A percentile compares a stretch with the other conserved stretches of the same genome.
These are phyloP conservation scores for Phytophthora megakarya DNA, from an alignment of 352 stramenopile genomes.

Conservation along the genomic window DNA sequence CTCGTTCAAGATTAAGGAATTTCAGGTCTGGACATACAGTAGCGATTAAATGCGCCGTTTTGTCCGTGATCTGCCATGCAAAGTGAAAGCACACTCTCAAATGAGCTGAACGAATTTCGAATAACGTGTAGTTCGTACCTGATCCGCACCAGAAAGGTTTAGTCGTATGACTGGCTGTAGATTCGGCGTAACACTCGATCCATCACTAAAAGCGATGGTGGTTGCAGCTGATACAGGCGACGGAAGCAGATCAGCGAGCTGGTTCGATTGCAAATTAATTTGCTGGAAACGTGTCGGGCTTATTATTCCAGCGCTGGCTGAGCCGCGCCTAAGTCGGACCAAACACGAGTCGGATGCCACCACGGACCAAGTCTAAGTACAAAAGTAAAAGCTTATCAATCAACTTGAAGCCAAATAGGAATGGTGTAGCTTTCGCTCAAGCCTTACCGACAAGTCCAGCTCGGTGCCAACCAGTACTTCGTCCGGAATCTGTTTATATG, in stretches of 20 bases:
- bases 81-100: conserved; percentile 2
- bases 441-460: conserved; percentile 62
- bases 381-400: too few relatives aligned
- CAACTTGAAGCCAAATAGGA: background rate
- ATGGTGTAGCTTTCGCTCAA: background rate
- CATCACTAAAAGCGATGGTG: background rate
- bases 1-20: conserved; percentile 47
- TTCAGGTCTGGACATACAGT: conserved; percentile 44
- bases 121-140: conserved; percentile 44
- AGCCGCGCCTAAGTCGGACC: conserved; percentile 33
- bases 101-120: too few relatives aligned
- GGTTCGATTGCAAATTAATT: conserved; percentile 48
- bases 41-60: conserved; percentile 40
- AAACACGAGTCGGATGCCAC: conserved; percentile 68
- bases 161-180: conserved; percentile 33
- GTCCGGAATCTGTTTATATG: conserved; percentile 66
- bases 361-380: conserved; percentile 61
- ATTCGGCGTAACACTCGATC: background rate
- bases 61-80: conserved; percentile 48
- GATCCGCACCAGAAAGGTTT: conserved; percentile 66
- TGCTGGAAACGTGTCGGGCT: conserved; percentile 7
- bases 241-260: conserved; percentile 44
- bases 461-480: conserved; percentile 63
- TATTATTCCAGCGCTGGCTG: background rate
- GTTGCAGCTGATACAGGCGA: conserved; percentile 17